Evolutionary conservation across 768 basidiomycete species (phyloP).

Genomic region (Suillus decipiens): DNA sequence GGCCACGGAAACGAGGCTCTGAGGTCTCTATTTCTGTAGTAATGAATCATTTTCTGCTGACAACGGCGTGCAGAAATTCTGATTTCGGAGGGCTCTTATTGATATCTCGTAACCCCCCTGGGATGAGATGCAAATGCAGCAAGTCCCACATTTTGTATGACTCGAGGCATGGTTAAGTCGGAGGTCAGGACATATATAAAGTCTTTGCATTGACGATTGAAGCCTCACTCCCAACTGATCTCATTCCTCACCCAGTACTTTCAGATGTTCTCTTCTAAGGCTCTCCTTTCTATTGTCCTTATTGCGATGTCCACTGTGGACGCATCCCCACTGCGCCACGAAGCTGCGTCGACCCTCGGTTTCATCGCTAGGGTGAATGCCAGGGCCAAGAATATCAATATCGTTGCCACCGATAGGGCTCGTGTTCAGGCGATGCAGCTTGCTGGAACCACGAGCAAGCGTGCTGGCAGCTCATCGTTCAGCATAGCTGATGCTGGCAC

Average conservation of each 20-base stretch:
- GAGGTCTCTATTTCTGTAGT: background rate
- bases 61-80: background rate
- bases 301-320: conserved; percentile 17
- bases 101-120: background rate
- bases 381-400: conserved; percentile 1
- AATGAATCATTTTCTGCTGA: background rate
- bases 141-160: too few species aligned
- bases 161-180: background rate
- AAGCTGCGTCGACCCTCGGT: conserved; percentile 12
- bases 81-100: background rate
- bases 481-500: conserved; percentile 21
- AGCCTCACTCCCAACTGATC: conserved; percentile 8
- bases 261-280: conserved; percentile 19
- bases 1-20: background rate
- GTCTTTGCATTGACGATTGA: background rate
- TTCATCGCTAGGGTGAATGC: conserved; percentile 19
- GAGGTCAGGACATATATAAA: conserved; percentile 3
- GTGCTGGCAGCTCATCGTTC: conserved; percentile 9
- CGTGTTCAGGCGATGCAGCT: conserved; percentile 19
- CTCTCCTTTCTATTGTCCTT: conserved; percentile 17
- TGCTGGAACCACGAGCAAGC: conserved; percentile 6
- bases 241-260: background rate
- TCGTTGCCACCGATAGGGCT: conserved; percentile 24
- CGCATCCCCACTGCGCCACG: conserved; percentile 17
- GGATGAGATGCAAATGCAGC: background rate